These are phyloP conservation scores for Colletotrichum orchidophilum DNA, from an alignment of 2,329 filamentous ascomycete genomes.

Conservation along the genomic window DNA sequence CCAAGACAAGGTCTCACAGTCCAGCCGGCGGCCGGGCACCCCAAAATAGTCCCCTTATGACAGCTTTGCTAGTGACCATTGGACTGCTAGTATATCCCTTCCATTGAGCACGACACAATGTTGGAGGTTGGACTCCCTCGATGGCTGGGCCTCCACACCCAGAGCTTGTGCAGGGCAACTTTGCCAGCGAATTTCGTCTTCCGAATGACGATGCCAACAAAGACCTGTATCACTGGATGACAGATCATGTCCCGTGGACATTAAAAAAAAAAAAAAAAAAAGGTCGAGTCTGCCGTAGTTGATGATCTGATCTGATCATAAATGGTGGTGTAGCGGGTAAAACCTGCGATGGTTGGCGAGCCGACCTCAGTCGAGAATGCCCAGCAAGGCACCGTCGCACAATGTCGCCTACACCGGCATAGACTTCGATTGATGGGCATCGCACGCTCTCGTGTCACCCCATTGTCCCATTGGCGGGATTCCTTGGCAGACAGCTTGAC, in stretches of 20 bases:
- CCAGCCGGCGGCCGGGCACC: conserved; percentile 20
- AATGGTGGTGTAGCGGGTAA: not conserved
- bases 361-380: conserved; percentile 3
- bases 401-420: not conserved
- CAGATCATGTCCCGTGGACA: not conserved
- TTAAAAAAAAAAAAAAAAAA: not conserved
- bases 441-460: not conserved
- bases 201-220: not conserved
- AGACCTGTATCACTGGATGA: not conserved
- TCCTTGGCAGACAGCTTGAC: not conserved
- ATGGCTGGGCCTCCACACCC: not conserved
- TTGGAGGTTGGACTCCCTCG: conserved; percentile 30
- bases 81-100: conserved; percentile 16
- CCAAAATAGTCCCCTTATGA: not conserved
- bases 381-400: not conserved
- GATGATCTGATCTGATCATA: not conserved
- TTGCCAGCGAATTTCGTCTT: not conserved
- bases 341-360: not conserved
- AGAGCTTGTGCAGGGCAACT: not conserved
- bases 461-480: not conserved
- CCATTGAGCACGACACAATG: not conserved
- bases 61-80: not conserved
- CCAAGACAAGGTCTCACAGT: conserved; percentile 26
- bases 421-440: not conserved
- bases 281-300: not conserved